Percentiles rank a stretch among this genome's conserved stretches.
Evolutionary conservation across 371 early-diverging fungal species (phyloP).

Genomic region (Batkoa obscura): DNA sequence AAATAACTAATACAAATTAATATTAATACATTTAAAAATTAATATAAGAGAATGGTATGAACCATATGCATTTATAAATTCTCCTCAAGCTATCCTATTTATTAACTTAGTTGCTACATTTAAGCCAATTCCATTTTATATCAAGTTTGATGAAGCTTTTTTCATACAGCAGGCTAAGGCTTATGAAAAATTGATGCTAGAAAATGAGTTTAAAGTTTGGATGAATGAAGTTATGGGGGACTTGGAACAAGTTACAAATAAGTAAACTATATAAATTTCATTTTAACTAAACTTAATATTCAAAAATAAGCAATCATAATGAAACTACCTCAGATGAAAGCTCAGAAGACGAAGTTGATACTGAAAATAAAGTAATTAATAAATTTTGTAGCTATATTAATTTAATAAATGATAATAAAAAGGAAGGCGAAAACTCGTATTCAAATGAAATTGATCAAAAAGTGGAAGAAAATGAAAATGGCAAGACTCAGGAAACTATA

Average conservation of each 20-base stretch:
- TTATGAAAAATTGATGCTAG: not conserved
- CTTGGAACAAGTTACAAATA: not conserved
- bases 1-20: not conserved
- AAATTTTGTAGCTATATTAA: no score
- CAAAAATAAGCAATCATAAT: no score
- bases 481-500: no score
- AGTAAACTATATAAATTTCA: not conserved
- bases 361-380: no score
- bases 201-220: not conserved
- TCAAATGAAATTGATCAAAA: not conserved
- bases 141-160: not conserved
- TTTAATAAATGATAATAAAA: not conserved
- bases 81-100: not conserved
- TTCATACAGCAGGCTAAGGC: not conserved
- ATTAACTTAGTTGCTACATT: not conserved
- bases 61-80: not conserved
- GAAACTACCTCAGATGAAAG: no score
- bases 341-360: no score
- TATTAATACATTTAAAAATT: not conserved
- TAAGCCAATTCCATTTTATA: not conserved
- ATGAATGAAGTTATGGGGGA: not conserved
- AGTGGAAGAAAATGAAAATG: not conserved
- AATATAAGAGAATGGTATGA: not conserved
- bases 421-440: not conserved
- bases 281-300: not conserved